These are phyloP conservation scores for Fusarium incarnatum DNA, from an alignment of 2,329 filamentous ascomycete species.

Conservation along the genomic window DNA sequence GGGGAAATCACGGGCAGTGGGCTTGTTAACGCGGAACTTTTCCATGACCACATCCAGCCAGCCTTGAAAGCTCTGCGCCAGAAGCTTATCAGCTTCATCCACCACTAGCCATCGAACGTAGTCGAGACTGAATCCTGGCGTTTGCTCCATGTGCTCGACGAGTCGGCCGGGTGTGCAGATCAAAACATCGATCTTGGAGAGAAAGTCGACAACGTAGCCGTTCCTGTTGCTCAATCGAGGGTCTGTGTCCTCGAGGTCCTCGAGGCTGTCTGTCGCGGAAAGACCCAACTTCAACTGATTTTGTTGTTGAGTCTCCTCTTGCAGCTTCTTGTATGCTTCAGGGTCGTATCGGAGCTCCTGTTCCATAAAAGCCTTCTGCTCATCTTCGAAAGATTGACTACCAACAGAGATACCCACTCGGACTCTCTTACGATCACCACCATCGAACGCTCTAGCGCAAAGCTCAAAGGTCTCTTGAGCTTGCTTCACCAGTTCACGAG, in stretches of 20 bases:
- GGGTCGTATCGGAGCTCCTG: conserved; percentile 72
- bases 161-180: conserved; percentile 92
- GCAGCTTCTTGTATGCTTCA: conserved; percentile 56
- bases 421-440: conserved; percentile 70
- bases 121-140: conserved; percentile 82
- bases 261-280: conserved; percentile 29
- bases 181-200: conserved; percentile 84
- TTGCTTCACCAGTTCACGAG: conserved; percentile 89
- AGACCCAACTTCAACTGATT: conserved; percentile 14
- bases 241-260: conserved; percentile 41
- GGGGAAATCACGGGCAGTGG: conserved; percentile 65
- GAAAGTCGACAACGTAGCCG: conserved; percentile 70
- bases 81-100: conserved; percentile 91
- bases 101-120: conserved; percentile 89
- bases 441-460: conserved; percentile 72
- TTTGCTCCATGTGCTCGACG: conserved; percentile 89
- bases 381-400: conserved; percentile 77
- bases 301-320: conserved; percentile 36
- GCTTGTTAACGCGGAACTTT: conserved; percentile 62
- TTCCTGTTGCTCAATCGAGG: conserved; percentile 52
- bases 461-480: conserved; percentile 82
- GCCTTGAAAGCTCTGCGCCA: conserved; percentile 92
- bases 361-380: conserved; percentile 64
- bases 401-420: conserved; percentile 87
- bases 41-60: conserved; percentile 83